A percentile compares a stretch with the other conserved stretches of the same genome.
These are phyloP conservation scores for Capronia epimyces DNA, from an alignment of 2,329 filamentous ascomycete species.

Conservation along the genomic window DNA sequence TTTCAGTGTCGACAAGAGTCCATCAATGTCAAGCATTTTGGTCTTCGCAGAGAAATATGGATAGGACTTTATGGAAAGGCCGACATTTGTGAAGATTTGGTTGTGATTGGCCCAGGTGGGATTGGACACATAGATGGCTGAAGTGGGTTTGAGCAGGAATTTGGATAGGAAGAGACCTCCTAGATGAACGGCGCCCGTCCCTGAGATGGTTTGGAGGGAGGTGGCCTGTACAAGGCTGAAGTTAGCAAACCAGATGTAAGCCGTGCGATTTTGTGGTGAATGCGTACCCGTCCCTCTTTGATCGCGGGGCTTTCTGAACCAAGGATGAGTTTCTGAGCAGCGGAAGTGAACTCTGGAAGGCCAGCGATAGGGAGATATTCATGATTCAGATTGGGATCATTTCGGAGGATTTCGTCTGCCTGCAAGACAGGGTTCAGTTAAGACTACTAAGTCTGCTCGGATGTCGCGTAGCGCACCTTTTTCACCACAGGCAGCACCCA, in stretches of 20 bases:
- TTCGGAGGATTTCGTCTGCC: slow-evolving; percentile 85
- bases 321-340: slow-evolving; percentile 85
- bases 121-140: slow-evolving; percentile 81
- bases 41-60: slow-evolving; percentile 90
- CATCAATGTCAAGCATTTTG: slow-evolving; percentile 84
- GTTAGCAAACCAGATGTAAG: not conserved
- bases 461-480: slow-evolving; percentile 57
- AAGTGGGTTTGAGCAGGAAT: slow-evolving; percentile 68
- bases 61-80: slow-evolving; percentile 71
- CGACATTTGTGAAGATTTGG: slow-evolving; percentile 94
- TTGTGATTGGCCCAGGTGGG: slow-evolving; percentile 99
- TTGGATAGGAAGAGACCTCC: slow-evolving; percentile 88
- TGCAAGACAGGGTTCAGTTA: slow-evolving; percentile 37
- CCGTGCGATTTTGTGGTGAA: not conserved
- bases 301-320: slow-evolving; percentile 75
- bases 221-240: slow-evolving; percentile 45
- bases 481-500: slow-evolving; percentile 96
- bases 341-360: slow-evolving; percentile 75
- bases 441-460: not conserved
- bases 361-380: slow-evolving; percentile 97
- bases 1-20: slow-evolving; percentile 69
- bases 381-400: slow-evolving; percentile 88
- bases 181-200: slow-evolving; percentile 89
- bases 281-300: slow-evolving; percentile 66
- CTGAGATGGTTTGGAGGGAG: slow-evolving; percentile 91